phyloP scores from a whole-genome alignment of 2,329 filamentous ascomycete genomes.

The Aspergillus calidoustus region DNA sequence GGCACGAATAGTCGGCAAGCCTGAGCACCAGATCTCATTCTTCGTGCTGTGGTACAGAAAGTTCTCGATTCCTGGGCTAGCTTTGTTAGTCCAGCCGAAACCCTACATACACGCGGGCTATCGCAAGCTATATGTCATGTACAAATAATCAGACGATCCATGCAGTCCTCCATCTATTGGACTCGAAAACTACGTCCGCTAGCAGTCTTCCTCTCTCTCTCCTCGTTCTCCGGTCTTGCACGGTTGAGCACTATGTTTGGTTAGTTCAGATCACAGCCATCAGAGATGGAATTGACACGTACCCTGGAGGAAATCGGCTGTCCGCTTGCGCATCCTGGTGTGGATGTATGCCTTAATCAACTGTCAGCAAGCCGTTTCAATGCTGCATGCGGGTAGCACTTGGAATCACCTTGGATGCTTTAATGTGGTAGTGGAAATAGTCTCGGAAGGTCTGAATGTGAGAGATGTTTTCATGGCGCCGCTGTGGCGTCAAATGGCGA shows the following conservation, averaged over 20 bases:
- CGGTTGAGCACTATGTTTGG: slow-evolving; percentile 78
- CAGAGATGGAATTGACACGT: slow-evolving; percentile 35
- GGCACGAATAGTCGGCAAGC: neutral
- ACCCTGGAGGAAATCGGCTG: slow-evolving; percentile 98
- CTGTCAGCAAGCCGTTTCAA: slow-evolving; percentile 15
- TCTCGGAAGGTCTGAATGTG: slow-evolving; percentile 99
- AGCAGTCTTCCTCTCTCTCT: slow-evolving; percentile 97
- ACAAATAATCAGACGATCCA: slow-evolving; percentile 24
- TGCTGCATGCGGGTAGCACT: neutral
- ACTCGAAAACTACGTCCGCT: slow-evolving; percentile 89
- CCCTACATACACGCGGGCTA: neutral
- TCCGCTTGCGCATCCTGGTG: slow-evolving; percentile 95
- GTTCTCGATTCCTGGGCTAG: neutral
- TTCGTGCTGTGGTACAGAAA: neutral
- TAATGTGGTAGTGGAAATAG: slow-evolving; percentile 99
- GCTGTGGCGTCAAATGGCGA: slow-evolving; percentile 85
- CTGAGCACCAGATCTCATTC: neutral
- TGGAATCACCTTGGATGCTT: slow-evolving; percentile 79
- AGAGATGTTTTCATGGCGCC: slow-evolving; percentile 93
- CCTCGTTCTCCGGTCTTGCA: slow-evolving; percentile 92
- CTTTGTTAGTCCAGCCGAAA: neutral
- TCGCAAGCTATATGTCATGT: slow-evolving; percentile 21
- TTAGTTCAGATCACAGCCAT: slow-evolving; percentile 37
- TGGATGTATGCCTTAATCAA: slow-evolving; percentile 84
- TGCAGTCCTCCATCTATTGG: slow-evolving; percentile 45